phyloP scores from a whole-genome alignment of 441 rosid genomes.

The Populus hybrid region DNA sequence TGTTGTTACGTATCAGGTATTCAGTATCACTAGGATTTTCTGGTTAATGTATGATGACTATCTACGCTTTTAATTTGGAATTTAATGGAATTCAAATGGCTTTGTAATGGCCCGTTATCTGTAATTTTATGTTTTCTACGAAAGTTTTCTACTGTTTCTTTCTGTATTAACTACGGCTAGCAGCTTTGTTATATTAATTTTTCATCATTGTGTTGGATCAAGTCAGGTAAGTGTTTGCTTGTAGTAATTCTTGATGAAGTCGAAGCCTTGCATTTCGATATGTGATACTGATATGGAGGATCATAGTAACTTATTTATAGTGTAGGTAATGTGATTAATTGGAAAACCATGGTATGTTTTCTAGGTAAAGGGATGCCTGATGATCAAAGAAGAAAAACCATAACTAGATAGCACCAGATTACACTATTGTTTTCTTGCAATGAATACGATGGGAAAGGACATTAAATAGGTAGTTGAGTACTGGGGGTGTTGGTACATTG shows the following conservation, averaged over 20 bases:
- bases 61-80: too few species aligned
- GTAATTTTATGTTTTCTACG: neutral
- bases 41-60: neutral
- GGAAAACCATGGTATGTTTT: neutral
- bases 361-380: neutral
- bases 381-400: too few species aligned
- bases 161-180: neutral
- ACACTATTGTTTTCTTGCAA: neutral
- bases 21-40: neutral
- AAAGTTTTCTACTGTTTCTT: too few species aligned
- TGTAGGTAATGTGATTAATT: neutral
- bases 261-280: neutral
- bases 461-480: conserved; percentile 20
- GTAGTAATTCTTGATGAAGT: neutral
- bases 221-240: too few species aligned
- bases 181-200: neutral
- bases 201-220: neutral
- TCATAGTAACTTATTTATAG: neutral
- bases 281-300: neutral
- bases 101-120: neutral
- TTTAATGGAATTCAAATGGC: neutral
- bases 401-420: neutral
- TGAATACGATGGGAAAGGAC: neutral
- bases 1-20: neutral
- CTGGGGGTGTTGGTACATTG: neutral